These are phyloP conservation scores for Euphrasia arctica DNA, from an alignment of 305 asterid genomes.

Conservation along the genomic window DNA sequence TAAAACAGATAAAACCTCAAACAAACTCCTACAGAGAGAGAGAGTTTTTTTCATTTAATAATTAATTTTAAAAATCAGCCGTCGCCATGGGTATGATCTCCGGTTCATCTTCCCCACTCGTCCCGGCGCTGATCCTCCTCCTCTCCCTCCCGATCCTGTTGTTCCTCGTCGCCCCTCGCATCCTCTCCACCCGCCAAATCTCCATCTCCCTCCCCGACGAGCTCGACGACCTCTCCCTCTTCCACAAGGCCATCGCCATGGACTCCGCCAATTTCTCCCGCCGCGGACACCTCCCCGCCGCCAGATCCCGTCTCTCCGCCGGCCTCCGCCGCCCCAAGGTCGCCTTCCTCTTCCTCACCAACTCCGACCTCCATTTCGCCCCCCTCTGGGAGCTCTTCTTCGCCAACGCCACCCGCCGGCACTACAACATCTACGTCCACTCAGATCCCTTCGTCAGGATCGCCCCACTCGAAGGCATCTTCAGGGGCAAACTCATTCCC, in stretches of 20 bases:
- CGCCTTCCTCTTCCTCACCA: slow-evolving; percentile 82
- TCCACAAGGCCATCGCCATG: slow-evolving; percentile 69
- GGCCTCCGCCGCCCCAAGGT: slow-evolving; percentile 69
- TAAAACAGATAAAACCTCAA: no score
- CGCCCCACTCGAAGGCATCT: slow-evolving; percentile 47
- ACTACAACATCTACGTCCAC: slow-evolving; percentile 82
- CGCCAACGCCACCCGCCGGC: slow-evolving; percentile 38
- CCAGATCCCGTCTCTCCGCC: slow-evolving; percentile 69
- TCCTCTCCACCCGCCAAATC: slow-evolving; percentile 68
- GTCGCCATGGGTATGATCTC: slow-evolving; percentile 37
- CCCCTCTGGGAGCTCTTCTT: slow-evolving; percentile 79
- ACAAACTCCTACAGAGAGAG: no score
- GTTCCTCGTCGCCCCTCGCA: slow-evolving; percentile 54
- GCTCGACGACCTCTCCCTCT: slow-evolving; percentile 82
- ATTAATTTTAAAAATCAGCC: neutral
- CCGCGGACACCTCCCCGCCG: slow-evolving; percentile 57
- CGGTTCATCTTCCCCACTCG: slow-evolving; percentile 48
- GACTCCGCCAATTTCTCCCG: slow-evolving; percentile 44
- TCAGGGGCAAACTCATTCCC: slow-evolving; percentile 50
- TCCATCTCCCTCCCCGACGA: slow-evolving; percentile 74
- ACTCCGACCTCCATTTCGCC: slow-evolving; percentile 68
- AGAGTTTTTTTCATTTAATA: no score
- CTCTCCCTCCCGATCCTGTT: slow-evolving; percentile 56
- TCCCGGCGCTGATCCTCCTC: slow-evolving; percentile 65
- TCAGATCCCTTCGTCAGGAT: slow-evolving; percentile 59